Base-by-base conservation (phyloP, 2,329 filamentous ascomycete genomes). In the Botrytis deweyae region DNA sequence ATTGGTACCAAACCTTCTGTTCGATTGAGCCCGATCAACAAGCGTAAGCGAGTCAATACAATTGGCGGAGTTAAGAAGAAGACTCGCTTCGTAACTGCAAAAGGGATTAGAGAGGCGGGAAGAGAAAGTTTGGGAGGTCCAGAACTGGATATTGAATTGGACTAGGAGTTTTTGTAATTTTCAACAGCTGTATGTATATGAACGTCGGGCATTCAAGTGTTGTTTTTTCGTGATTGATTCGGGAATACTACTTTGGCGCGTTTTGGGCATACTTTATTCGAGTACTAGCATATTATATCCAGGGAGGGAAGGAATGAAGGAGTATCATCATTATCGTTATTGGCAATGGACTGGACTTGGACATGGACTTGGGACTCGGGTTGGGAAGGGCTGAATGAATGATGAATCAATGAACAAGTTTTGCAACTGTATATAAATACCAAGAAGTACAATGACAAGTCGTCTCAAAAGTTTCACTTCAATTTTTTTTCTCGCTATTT, bases 21-120 rank as follows among this genome's bases (percentile, higher is more conserved):
- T 68, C 85, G 87, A 73, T 85, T 91, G 29, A 88, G 88, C 75
- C 88, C 88, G 42, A 81, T 88, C 74, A 65, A 46, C 55, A 91
- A 91, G 82, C 85, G 89, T 67, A 91, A 91, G 81, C 85, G 89
- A 74, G 80, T 80, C 18, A 81, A 78, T 70, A 80, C 81, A 10
- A 74, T 75, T 20, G 69, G 62, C 40, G 69, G 58, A 12, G 86
- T 89, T 46, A 86, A 88, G 77, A 91, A 93, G 83, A 93, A 93
- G 86, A 94, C 92, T 70, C 86, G 92, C n/a, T 94, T 95, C 80
- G 87, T 94, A 59, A 93, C 92, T 40, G 89, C 90, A 61, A 93
- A 91, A 81, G 92, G 92, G 0, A 94, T 95, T 75, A 88, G 90
- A 72, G 92, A 93, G 82, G 92, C 92, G 6, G 92, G 92, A 1